phyloP scores from a whole-genome alignment of 2,329 filamentous ascomycete genomes.

The Alternaria triticimaculans region DNA sequence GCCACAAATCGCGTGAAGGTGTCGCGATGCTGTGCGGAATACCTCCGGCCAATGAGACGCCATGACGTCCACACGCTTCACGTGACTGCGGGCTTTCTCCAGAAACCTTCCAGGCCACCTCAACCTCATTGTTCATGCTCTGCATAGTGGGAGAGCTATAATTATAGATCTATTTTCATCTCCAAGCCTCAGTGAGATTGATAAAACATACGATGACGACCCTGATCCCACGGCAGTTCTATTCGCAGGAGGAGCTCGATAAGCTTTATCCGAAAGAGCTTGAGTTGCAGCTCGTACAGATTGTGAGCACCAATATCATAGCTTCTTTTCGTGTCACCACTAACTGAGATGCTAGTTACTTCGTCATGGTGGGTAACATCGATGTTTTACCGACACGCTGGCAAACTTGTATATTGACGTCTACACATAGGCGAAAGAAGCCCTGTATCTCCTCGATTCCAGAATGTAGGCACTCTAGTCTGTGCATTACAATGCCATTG shows the following conservation, averaged over 20 bases:
- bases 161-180: neutral
- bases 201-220: conserved; percentile 70
- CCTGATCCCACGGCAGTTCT: conserved; percentile 74
- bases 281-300: conserved; percentile 86
- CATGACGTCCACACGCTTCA: conserved; percentile 24
- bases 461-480: conserved; percentile 65
- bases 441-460: conserved; percentile 86
- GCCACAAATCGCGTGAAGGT: conserved; percentile 1
- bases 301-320: conserved; percentile 57
- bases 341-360: conserved; percentile 38
- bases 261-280: conserved; percentile 81
- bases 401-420: conserved; percentile 3
- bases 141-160: neutral
- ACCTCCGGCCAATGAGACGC: conserved; percentile 14
- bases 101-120: neutral
- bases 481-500: neutral
- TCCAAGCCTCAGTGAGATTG: neutral
- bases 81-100: conserved; percentile 21
- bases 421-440: conserved; percentile 70
- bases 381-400: neutral
- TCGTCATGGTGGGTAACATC: conserved; percentile 45
- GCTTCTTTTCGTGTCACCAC: neutral
- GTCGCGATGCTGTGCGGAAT: conserved; percentile 9
- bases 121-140: neutral
- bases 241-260: conserved; percentile 79